Conservation (phyloP, 306 rosid genomes). For the Dalbergia oliveri region DNA sequence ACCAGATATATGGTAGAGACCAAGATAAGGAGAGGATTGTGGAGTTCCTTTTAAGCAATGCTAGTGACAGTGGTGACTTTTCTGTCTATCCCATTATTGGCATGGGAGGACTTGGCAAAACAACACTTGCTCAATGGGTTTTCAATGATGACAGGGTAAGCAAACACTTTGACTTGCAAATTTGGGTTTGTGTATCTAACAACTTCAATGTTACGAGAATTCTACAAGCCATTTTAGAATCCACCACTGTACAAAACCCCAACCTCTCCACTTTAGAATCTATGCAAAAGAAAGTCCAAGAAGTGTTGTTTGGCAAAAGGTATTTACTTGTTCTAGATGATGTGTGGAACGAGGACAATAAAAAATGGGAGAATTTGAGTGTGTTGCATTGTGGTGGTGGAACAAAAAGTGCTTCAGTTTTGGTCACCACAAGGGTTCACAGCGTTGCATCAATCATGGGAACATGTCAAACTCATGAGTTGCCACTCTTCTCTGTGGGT, state of each 20-base stretch:
- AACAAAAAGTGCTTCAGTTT: slow-evolving; percentile 6
- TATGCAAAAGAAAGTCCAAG: neutral
- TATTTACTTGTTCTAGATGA: slow-evolving; percentile 53
- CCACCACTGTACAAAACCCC: neutral
- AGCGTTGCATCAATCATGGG: slow-evolving; percentile 42
- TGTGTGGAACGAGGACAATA: slow-evolving; percentile 50
- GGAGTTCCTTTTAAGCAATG: neutral
- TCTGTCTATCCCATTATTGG: slow-evolving; percentile 26
- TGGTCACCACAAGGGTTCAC: slow-evolving; percentile 44
- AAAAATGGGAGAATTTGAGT: slow-evolving; percentile 36
- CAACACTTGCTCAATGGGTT: slow-evolving; percentile 24
- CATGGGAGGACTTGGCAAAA: slow-evolving; percentile 36
- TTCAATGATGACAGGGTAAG: neutral
- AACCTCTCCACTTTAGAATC: neutral
- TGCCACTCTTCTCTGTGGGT: slow-evolving; percentile 6
- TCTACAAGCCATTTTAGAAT: slow-evolving; percentile 2
- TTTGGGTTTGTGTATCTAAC: slow-evolving; percentile 37
- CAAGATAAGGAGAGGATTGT: slow-evolving; percentile 17
- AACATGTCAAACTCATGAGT: neutral
- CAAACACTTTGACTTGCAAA: neutral
- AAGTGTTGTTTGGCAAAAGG: slow-evolving; percentile 23
- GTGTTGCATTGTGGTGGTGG: slow-evolving; percentile 34
- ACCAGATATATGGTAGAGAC: slow-evolving; percentile 30
- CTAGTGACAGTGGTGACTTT: neutral
- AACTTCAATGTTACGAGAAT: neutral